Conservation (phyloP, 2,329 filamentous ascomycete species). For the Chaetomium sp. region DNA sequence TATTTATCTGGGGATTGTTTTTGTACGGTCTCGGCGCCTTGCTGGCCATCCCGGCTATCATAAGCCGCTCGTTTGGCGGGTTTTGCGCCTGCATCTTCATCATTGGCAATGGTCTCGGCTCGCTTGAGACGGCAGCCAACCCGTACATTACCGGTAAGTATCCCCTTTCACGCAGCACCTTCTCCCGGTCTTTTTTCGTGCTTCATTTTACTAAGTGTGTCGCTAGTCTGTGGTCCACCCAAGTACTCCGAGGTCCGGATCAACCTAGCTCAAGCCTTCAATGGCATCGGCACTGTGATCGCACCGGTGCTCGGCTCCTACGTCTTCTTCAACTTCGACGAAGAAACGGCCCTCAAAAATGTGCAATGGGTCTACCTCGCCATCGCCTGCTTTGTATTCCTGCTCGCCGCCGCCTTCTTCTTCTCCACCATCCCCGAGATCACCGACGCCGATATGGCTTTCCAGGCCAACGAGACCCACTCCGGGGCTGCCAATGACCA, state of each 20-base stretch:
- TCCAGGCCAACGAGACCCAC: slow-evolving; percentile 50
- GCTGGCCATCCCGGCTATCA: slow-evolving; percentile 50
- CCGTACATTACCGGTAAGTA: slow-evolving; percentile 57
- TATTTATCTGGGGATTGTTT: slow-evolving; percentile 60
- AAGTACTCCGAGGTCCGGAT: slow-evolving; percentile 67
- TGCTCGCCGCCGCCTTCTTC: slow-evolving; percentile 61
- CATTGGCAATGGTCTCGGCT: slow-evolving; percentile 65
- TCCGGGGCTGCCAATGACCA: slow-evolving; percentile 47
- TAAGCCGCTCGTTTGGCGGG: slow-evolving; percentile 61
- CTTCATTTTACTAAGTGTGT: too few species aligned
- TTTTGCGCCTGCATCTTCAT: slow-evolving; percentile 70
- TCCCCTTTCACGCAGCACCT: not conserved
- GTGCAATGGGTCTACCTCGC: slow-evolving; percentile 74
- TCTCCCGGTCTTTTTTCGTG: too few species aligned
- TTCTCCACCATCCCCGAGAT: slow-evolving; percentile 64
- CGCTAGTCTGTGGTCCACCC: slow-evolving; percentile 49
- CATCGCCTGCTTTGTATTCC: slow-evolving; percentile 64
- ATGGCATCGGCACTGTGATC: slow-evolving; percentile 67
- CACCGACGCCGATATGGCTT: slow-evolving; percentile 60
- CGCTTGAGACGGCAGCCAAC: slow-evolving; percentile 72
- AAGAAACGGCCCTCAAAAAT: slow-evolving; percentile 51
- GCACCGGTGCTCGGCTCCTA: slow-evolving; percentile 67
- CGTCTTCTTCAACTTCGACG: slow-evolving; percentile 62
- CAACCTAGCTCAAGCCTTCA: slow-evolving; percentile 71
- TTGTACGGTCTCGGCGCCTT: slow-evolving; percentile 60